phyloP scores from a whole-genome alignment of 2,329 filamentous ascomycete genomes.

The Xenoacremonium recifei region DNA sequence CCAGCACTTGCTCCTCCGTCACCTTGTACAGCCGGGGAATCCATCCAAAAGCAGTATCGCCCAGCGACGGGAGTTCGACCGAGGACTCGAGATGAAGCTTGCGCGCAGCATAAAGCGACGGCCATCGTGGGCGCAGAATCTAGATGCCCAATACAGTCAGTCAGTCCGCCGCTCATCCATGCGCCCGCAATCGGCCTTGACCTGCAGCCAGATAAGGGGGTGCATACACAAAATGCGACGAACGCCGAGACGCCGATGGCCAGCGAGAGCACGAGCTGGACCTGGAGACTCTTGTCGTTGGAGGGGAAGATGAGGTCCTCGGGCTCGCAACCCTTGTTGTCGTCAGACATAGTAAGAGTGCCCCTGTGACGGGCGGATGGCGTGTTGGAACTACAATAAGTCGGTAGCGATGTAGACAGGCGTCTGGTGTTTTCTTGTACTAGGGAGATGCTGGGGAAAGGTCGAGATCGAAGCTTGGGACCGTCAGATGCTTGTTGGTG shows the following conservation, averaged over 20 bases:
- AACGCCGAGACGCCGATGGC: constrained; percentile 70
- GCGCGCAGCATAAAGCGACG: constrained; percentile 82
- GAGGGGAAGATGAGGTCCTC: constrained; percentile 24
- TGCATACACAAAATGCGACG: constrained; percentile 69
- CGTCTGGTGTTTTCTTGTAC: no score
- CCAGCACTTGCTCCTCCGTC: constrained; percentile 83
- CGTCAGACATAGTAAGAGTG: constrained; percentile 8
- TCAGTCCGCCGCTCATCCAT: background rate
- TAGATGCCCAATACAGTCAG: constrained; percentile 37
- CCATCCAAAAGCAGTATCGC: constrained; percentile 88
- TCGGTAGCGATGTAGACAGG: no score
- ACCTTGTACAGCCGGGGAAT: constrained; percentile 82
- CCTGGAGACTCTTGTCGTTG: constrained; percentile 44
- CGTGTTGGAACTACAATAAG: no score
- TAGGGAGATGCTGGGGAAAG: no score
- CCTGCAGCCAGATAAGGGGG: background rate
- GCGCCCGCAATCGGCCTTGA: background rate
- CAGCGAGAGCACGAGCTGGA: constrained; percentile 73
- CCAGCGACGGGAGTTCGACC: constrained; percentile 70
- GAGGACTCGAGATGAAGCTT: constrained; percentile 67
- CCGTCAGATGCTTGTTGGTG: background rate
- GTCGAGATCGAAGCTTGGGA: background rate
- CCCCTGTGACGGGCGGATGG: no score
- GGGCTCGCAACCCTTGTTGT: constrained; percentile 21
- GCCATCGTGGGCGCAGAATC: constrained; percentile 89